phyloP scores from a whole-genome alignment of 2,329 filamentous ascomycete genomes.

The Meredithiella fracta region DNA sequence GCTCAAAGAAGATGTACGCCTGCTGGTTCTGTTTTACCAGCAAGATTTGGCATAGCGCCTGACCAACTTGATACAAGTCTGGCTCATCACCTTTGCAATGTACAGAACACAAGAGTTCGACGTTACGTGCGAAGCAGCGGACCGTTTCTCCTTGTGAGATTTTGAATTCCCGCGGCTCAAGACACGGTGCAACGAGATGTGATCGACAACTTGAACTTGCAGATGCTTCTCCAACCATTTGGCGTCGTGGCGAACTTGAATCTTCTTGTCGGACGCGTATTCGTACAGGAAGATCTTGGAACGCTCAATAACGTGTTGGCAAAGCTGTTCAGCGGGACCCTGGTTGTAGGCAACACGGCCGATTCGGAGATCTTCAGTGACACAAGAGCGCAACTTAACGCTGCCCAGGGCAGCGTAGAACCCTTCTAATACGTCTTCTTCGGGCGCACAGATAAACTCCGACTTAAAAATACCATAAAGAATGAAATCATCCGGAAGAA shows the following conservation, averaged over 20 bases:
- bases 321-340: constrained; percentile 48
- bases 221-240: constrained; percentile 86
- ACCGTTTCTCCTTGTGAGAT: constrained; percentile 57
- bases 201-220: constrained; percentile 58
- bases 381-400: constrained; percentile 55
- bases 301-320: constrained; percentile 72
- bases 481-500: constrained; percentile 75
- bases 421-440: constrained; percentile 70
- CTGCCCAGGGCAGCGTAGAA: constrained; percentile 76
- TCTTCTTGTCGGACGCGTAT: constrained; percentile 49
- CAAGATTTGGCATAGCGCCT: constrained; percentile 67
- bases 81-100: constrained; percentile 49
- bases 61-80: constrained; percentile 84
- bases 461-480: constrained; percentile 81
- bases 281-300: constrained; percentile 80
- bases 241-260: constrained; percentile 69
- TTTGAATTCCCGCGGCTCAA: constrained; percentile 49
- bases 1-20: constrained; percentile 79
- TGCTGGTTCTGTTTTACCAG: constrained; percentile 72
- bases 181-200: constrained; percentile 61
- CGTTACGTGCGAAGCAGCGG: constrained; percentile 46
- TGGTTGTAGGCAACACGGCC: constrained; percentile 52
- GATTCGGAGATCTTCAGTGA: constrained; percentile 62
- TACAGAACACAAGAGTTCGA: constrained; percentile 50
- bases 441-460: constrained; percentile 67